Percentiles rank a stretch among this genome's conserved stretches.
phyloP scores from a whole-genome alignment of 2,329 filamentous ascomycete genomes.

The Sordariomycetes sp. region DNA sequence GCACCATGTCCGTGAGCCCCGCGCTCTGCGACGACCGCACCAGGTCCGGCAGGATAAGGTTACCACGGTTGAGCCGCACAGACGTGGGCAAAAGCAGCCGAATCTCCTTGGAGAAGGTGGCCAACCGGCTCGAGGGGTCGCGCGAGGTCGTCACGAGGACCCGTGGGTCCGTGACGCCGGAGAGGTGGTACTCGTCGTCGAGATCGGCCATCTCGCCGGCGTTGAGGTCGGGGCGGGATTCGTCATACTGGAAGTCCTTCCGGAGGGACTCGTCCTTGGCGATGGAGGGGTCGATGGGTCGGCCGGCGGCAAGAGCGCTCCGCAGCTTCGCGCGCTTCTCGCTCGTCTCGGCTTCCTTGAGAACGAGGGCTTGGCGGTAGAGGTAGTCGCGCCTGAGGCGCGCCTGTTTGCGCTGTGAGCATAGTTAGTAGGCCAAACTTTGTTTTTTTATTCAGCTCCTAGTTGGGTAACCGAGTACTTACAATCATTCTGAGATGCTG shows the following conservation, averaged over 20 bases:
- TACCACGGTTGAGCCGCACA: constrained; percentile 84
- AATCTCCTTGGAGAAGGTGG: constrained; percentile 89
- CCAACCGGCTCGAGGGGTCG: constrained; percentile 70
- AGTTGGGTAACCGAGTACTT: background rate
- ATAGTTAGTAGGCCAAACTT: constrained; percentile 8
- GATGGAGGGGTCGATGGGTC: constrained; percentile 67
- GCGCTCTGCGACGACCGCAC: constrained; percentile 69
- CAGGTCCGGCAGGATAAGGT: constrained; percentile 74
- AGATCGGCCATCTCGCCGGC: constrained; percentile 58
- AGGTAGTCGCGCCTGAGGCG: constrained; percentile 45
- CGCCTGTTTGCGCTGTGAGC: constrained; percentile 23
- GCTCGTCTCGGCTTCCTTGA: constrained; percentile 83
- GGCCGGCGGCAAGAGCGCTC: constrained; percentile 76
- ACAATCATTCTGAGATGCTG: constrained; percentile 12
- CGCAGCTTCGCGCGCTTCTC: constrained; percentile 83
- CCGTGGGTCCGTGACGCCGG: constrained; percentile 81
- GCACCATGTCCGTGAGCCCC: constrained; percentile 70
- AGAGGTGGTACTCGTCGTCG: constrained; percentile 86
- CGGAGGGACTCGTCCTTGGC: constrained; percentile 76
- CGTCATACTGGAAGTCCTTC: constrained; percentile 88
- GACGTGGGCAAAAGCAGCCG: constrained; percentile 70
- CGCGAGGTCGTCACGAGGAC: constrained; percentile 85
- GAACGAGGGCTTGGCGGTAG: constrained; percentile 74
- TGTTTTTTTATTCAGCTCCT: background rate
- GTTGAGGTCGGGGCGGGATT: constrained; percentile 57